phyloP scores from a whole-genome alignment of 495 filamentous ascomycete species.

The Penicillium roqueforti region DNA sequence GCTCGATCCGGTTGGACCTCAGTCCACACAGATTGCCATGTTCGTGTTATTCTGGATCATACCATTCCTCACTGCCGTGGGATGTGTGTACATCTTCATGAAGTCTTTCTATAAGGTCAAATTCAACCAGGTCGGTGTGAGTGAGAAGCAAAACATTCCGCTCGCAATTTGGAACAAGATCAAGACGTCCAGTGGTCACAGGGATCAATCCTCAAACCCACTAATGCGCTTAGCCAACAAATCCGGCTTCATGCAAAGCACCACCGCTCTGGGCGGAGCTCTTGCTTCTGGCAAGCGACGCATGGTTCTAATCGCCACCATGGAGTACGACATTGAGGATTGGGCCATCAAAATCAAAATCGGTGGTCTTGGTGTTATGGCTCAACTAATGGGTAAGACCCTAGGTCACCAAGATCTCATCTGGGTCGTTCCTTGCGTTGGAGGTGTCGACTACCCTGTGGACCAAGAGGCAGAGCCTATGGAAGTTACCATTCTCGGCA shows the following conservation, averaged over 20 bases:
- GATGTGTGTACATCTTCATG: slow-evolving; percentile 58
- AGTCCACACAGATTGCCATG: slow-evolving; percentile 51
- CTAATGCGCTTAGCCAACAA: slow-evolving; percentile 36
- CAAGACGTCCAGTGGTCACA: slow-evolving; percentile 14
- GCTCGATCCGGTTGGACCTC: slow-evolving; percentile 49
- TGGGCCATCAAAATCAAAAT: slow-evolving; percentile 73
- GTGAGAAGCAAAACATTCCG: slow-evolving; percentile 40
- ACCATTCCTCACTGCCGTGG: slow-evolving; percentile 46
- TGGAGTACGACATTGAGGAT: slow-evolving; percentile 73
- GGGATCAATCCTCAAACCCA: slow-evolving; percentile 23
- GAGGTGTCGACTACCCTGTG: slow-evolving; percentile 61
- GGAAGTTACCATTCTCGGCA: slow-evolving; percentile 58
- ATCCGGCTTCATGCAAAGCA: slow-evolving; percentile 43
- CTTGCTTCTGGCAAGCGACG: slow-evolving; percentile 36
- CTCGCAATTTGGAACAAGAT: slow-evolving; percentile 36
- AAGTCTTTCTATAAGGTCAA: slow-evolving; percentile 71
- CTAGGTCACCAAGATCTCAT: slow-evolving; percentile 64
- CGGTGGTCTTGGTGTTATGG: slow-evolving; percentile 66
- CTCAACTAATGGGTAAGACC: slow-evolving; percentile 66
- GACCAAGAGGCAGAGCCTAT: slow-evolving; percentile 60
- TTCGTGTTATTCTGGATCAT: slow-evolving; percentile 54
- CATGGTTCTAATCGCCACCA: slow-evolving; percentile 63
- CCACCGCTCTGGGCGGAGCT: slow-evolving; percentile 37
- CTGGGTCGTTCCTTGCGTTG: slow-evolving; percentile 70
- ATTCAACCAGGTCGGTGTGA: slow-evolving; percentile 63